Base-by-base conservation (phyloP, 805 yeast genomes). In the Clavispora carvajalis region DNA sequence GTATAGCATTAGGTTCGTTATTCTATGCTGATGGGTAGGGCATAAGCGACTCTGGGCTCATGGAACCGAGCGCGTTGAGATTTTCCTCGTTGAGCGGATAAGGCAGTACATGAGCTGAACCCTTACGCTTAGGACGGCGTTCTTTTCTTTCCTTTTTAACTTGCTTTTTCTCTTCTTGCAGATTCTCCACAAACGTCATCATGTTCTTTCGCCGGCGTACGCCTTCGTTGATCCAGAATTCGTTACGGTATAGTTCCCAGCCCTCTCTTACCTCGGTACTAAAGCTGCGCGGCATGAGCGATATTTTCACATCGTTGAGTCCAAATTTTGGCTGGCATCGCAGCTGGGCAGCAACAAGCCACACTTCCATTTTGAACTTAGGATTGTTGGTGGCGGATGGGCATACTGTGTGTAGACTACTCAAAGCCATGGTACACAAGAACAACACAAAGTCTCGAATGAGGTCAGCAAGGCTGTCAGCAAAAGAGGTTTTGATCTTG, bases 231-330 rank as follows among this genome's bases (percentile, higher is more conserved):
- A 80, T 78, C 97, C 98, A 93, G 57, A 89, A 93, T 58, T 90
- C 97, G 50, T 85, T 86, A 44, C 99, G 65, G 54, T 90, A 91
- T 30, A 88, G 61, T 55, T 91, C 99, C 98, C 99, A 91, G 8
- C 88, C 90, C 59, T 90, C 96, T 47, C 96, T 74, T 6, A 85
- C 77, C 36, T 85, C 90, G 0, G 93, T 80, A 44, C 79, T 78
- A 62, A 91, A 93, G 1, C 82, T 81, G 37, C 96, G 69, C 3
- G 97, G 85, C 43, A 83, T 82, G 40, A 93, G 67, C 8, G 87
- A 84, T 7, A 93, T 59, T 58, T 89, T 90, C 10, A 90, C 88
- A 49, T 85, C 88, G 19, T 77, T 75, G 25, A 69, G 60, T 0
- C 95, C 95, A n/a, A 77, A 71, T 45, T 83, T 63, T 1, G 85